Evolutionary conservation across 768 basidiomycete genomes (phyloP).

Genomic region (Russula griseocarnosa): DNA sequence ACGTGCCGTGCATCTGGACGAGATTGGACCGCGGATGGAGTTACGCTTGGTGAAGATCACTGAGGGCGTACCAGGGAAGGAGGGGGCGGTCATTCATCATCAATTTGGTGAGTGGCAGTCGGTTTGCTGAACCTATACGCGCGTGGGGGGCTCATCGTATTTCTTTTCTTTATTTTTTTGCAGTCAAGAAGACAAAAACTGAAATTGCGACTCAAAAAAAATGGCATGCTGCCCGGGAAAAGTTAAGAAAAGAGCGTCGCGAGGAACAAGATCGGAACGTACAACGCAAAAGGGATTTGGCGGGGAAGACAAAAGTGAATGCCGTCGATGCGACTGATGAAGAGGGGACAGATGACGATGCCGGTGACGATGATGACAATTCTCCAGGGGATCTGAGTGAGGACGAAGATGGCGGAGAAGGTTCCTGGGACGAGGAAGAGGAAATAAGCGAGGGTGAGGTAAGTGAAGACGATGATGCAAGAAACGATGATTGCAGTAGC

Average conservation of each 20-base stretch:
- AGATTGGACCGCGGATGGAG: constrained; percentile 95
- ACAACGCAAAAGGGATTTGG: constrained; percentile 63
- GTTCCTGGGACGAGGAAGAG: constrained; percentile 55
- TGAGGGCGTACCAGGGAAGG: constrained; percentile 90
- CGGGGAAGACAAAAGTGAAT: constrained; percentile 35
- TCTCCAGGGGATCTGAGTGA: constrained; percentile 34
- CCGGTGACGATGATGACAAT: constrained; percentile 35
- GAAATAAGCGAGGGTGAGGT: constrained; percentile 57
- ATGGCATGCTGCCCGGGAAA: constrained; percentile 74
- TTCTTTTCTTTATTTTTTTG: constrained; percentile 8
- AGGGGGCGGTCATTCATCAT: constrained; percentile 91
- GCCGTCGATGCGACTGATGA: constrained; percentile 27
- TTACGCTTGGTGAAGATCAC: constrained; percentile 87
- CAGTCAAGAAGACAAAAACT: constrained; percentile 88
- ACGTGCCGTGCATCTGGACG: constrained; percentile 87
- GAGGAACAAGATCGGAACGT: constrained; percentile 94
- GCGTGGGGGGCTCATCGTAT: background rate
- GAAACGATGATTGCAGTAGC: constrained; percentile 40
- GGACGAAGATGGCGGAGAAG: constrained; percentile 38
- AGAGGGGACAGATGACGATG: constrained; percentile 21
- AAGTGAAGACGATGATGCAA: constrained; percentile 39
- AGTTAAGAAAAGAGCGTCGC: constrained; percentile 67
- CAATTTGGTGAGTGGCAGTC: constrained; percentile 65
- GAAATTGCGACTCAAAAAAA: constrained; percentile 63
- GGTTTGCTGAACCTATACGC: background rate